phyloP scores from a whole-genome alignment of 306 rosid species.

The Astragalus glycyphyllos region DNA sequence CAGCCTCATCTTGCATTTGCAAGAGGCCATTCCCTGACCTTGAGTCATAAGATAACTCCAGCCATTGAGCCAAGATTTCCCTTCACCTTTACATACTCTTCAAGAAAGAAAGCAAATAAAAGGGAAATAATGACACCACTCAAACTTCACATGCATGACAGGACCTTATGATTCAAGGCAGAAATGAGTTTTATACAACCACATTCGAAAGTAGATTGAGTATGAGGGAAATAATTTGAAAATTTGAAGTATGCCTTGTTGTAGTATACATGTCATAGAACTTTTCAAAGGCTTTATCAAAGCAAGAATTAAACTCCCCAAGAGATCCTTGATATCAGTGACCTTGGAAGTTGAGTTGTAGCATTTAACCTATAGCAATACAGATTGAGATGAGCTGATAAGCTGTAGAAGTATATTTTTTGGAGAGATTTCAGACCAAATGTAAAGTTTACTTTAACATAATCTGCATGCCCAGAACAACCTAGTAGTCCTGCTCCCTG shows the following conservation, averaged over 20 bases:
- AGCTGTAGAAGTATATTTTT: not conserved
- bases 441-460: conserved; percentile 74
- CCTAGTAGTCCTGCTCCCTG: conserved; percentile 42
- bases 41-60: too few species aligned
- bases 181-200: conserved; percentile 20
- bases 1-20: too few species aligned
- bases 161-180: not conserved
- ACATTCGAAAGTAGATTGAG: conserved; percentile 5
- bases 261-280: conserved; percentile 89
- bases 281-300: conserved; percentile 82
- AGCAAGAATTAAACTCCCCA: conserved; percentile 77
- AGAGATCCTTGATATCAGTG: conserved; percentile 76
- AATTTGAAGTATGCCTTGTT: conserved; percentile 62
- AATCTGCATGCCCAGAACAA: conserved; percentile 95
- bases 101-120: too few species aligned
- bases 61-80: too few species aligned
- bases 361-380: conserved; percentile 72
- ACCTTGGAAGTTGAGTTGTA: conserved; percentile 86
- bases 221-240: conserved; percentile 10
- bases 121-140: too few species aligned
- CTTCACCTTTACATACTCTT: too few species aligned
- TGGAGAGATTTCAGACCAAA: conserved; percentile 14
- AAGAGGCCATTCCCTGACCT: too few species aligned
- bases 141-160: too few species aligned
- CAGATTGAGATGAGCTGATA: conserved; percentile 33